These are phyloP conservation scores for Daphne laureola DNA, from an alignment of 441 rosid genomes.

Conservation along the genomic window DNA sequence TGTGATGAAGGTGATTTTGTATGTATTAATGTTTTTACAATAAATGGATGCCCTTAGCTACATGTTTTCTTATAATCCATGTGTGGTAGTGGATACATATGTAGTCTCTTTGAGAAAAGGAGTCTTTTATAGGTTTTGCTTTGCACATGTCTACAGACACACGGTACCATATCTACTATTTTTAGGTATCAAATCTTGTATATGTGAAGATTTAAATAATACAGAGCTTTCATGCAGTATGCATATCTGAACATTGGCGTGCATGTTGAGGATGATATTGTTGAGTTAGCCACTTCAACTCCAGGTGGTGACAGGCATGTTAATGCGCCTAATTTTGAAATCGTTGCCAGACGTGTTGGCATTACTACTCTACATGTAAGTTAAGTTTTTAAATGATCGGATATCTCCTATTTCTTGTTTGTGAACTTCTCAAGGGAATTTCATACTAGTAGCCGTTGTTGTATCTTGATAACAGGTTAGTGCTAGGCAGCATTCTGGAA, in stretches of 20 bases:
- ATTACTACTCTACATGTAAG: conserved; percentile 77
- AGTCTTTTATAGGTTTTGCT: neutral
- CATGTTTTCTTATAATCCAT: too few species aligned
- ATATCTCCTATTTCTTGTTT: conserved; percentile 7
- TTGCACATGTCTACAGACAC: conserved; percentile 13
- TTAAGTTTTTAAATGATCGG: conserved; percentile 9
- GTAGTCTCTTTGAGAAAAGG: too few species aligned
- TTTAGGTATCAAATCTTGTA: neutral
- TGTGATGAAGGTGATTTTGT: too few species aligned
- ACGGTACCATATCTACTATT: conserved; percentile 11
- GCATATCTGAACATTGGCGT: conserved; percentile 68
- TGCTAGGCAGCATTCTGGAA: conserved; percentile 74
- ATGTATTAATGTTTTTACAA: too few species aligned
- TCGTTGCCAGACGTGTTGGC: conserved; percentile 70
- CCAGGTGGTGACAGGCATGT: conserved; percentile 33
- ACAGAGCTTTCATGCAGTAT: conserved; percentile 44
- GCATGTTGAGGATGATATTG: conserved; percentile 59
- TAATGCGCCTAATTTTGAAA: conserved; percentile 39
- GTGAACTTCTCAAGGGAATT: conserved; percentile 4
- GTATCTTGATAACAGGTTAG: conserved; percentile 53
- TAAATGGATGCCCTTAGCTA: too few species aligned
- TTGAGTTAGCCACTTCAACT: conserved; percentile 49
- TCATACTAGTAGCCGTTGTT: conserved; percentile 17
- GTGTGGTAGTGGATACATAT: too few species aligned
- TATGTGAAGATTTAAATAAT: too few species aligned